Evolutionary conservation across 345 rosid genomes (phyloP).

Genomic region (Pugionium dolabratum): DNA sequence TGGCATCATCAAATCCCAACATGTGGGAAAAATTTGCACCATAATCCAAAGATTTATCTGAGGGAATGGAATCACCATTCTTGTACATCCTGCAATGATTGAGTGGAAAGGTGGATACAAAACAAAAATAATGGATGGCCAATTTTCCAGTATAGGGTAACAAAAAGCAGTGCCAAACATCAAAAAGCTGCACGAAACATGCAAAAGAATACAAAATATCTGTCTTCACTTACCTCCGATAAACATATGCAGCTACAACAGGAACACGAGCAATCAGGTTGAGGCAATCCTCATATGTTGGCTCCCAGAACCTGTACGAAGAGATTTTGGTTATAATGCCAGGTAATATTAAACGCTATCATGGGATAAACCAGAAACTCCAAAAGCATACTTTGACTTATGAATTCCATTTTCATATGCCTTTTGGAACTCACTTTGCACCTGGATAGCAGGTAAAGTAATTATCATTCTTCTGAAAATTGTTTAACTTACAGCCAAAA

Average conservation of each 20-base stretch:
- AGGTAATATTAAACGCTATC: slow-evolving; percentile 22
- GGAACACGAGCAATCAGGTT: slow-evolving; percentile 93
- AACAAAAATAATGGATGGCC: neutral
- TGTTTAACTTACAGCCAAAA: slow-evolving; percentile 7
- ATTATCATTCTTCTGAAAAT: slow-evolving; percentile 6
- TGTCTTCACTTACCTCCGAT: slow-evolving; percentile 65
- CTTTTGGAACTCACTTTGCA: slow-evolving; percentile 95
- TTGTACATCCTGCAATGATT: slow-evolving; percentile 67
- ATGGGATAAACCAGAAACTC: slow-evolving; percentile 25
- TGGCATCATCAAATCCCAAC: slow-evolving; percentile 84
- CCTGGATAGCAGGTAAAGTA: slow-evolving; percentile 52
- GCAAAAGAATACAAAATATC: neutral
- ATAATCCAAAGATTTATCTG: slow-evolving; percentile 79
- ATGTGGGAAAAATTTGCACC: slow-evolving; percentile 89
- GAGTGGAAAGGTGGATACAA: slow-evolving; percentile 21
- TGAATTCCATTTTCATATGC: slow-evolving; percentile 88
- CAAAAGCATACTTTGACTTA: slow-evolving; percentile 71
- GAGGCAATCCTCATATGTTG: slow-evolving; percentile 89
- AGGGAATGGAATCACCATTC: slow-evolving; percentile 69
- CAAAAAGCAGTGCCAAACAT: slow-evolving; percentile 4
- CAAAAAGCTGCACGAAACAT: slow-evolving; percentile 10
- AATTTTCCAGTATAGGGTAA: neutral
- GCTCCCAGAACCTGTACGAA: slow-evolving; percentile 87
- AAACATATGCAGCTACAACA: slow-evolving; percentile 82
- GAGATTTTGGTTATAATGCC: slow-evolving; percentile 26